Base-by-base conservation (phyloP, 768 basidiomycete species). In the Russula virescens region DNA sequence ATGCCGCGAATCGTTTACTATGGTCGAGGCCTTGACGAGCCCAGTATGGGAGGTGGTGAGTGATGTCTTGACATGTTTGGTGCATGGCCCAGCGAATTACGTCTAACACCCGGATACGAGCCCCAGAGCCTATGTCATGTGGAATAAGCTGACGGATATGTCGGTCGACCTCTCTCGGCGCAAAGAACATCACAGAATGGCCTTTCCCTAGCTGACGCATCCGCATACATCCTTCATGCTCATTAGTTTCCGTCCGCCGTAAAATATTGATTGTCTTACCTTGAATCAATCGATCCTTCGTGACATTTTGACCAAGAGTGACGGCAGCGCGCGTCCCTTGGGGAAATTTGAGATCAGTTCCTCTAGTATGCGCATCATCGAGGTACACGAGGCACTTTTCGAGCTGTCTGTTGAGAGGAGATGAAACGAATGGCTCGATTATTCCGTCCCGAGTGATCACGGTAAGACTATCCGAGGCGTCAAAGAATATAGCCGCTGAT, bases 321-420 rank as follows among this genome's bases (percentile, higher is more conserved):
- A 82, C 79, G 9, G 75, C 78, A 7, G 80, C 79, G 16, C 76
- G 73, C 26, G 71, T 75, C 16, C 71, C 58, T 0, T 34, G 58
- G 0, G 82, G 82, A 26, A 83, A 71, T 52, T 78, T 83, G 23
- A 83, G 70, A 60, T 83, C 81, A 0, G 82, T 83, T 9, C 82
- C 82, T 65, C 81, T 62, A 26, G 75, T 78, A 61, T 82, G 81
- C 1, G 79, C 78, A 56, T 83, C 82, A 49, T 83, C 81, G 1
- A 83, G 76, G 64, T 83, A 83, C 4, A 83, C 66, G 5, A 79
- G 57, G 38, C 79, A 80, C 53, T 74, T 69, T 9, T 73, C 66
- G 10, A 79, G 66, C 45, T 73, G 73, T 16, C 75, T 62, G 13
- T 62, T 68, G 66, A 72, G 79, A 8, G 74, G 69, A 0, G 81